phyloP scores from a whole-genome alignment of 257 asterid species.

The Nicotiana tabacum region DNA sequence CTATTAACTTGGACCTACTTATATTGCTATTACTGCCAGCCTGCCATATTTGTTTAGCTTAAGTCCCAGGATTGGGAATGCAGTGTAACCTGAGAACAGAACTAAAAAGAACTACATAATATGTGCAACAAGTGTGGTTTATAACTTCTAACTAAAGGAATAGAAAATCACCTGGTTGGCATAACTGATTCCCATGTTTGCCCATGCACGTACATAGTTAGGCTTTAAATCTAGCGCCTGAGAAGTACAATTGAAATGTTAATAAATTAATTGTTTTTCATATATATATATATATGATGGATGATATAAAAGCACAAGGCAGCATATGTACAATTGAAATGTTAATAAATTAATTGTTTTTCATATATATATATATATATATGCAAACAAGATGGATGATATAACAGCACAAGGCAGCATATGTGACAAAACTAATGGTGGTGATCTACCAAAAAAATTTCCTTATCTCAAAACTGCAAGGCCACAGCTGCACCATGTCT shows the following conservation, averaged over 20 bases:
- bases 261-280: neutral
- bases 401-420: neutral
- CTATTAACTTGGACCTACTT: neutral
- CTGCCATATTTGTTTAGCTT: no score
- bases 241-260: constrained; percentile 17
- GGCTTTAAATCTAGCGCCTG: constrained; percentile 99
- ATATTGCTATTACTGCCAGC: no score
- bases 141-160: constrained; percentile 6
- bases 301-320: no score
- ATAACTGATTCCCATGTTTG: constrained; percentile 98
- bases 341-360: no score
- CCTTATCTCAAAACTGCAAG: neutral
- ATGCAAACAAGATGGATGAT: neutral
- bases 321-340: no score
- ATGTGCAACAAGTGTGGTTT: neutral
- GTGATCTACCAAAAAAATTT: neutral
- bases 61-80: neutral
- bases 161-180: constrained; percentile 83
- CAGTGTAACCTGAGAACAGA: neutral
- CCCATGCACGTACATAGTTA: constrained; percentile 99
- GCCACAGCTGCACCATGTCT: neutral
- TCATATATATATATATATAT: no score
- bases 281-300: neutral
- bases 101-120: neutral
- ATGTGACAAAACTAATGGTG: neutral